These are phyloP conservation scores for Crithidia mellificae DNA, from an alignment of 208 protist species.

Conservation along the genomic window DNA sequence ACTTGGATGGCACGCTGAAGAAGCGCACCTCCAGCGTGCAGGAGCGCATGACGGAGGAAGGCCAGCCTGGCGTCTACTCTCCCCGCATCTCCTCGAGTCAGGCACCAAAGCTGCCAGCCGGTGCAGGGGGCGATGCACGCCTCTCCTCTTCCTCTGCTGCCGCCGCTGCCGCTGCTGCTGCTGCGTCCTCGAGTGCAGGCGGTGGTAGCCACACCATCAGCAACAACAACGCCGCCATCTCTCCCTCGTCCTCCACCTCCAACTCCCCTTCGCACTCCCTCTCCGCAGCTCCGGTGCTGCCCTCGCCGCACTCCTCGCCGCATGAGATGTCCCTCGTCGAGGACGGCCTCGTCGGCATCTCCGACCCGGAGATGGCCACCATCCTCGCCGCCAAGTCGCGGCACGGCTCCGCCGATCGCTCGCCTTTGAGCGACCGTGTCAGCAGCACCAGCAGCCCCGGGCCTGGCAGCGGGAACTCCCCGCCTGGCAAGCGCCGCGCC, in stretches of 20 bases:
- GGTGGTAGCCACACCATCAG: background rate
- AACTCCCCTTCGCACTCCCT: background rate
- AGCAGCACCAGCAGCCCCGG: constrained; percentile 13
- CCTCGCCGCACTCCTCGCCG: constrained; percentile 25
- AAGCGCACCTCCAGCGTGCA: constrained; percentile 45
- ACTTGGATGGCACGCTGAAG: constrained; percentile 53
- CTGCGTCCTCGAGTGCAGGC: background rate
- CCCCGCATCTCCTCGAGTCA: constrained; percentile 37
- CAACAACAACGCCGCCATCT: background rate
- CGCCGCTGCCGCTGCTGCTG: too few relatives aligned
- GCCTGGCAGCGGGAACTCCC: background rate
- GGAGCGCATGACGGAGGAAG: constrained; percentile 41
- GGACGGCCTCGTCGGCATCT: constrained; percentile 35
- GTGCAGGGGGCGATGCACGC: background rate
- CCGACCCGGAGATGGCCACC: constrained; percentile 37
- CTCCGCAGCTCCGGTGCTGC: background rate
- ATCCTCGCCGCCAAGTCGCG: constrained; percentile 36
- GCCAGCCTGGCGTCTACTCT: constrained; percentile 50
- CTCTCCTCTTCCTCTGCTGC: background rate
- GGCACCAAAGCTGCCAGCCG: constrained; percentile 10
- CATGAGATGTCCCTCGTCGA: constrained; percentile 30
- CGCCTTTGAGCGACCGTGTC: constrained; percentile 18
- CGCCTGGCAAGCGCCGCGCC: constrained; percentile 26
- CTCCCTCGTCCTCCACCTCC: constrained; percentile 5
- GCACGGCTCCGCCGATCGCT: constrained; percentile 25